These are phyloP conservation scores for Orobanche coerulescens DNA, from an alignment of 257 asterid genomes.

Conservation along the genomic window DNA sequence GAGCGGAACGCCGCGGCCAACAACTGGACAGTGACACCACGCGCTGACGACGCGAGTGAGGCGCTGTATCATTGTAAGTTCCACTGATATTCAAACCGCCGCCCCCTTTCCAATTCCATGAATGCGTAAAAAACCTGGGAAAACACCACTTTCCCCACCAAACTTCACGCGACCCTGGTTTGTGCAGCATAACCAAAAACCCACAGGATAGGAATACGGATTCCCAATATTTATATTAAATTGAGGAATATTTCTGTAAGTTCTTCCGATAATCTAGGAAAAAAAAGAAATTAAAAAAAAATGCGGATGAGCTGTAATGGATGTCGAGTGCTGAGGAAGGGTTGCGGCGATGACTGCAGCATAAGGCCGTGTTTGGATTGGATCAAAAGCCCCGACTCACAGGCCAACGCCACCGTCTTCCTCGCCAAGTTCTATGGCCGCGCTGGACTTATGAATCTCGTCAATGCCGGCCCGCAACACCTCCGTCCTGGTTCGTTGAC, in stretches of 20 bases:
- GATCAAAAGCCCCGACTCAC: conserved; percentile 58
- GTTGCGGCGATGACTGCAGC: conserved; percentile 69
- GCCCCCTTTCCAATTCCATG: conserved; percentile 44
- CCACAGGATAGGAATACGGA: not conserved
- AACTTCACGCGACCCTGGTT: conserved; percentile 42
- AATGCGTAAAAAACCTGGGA: conserved; percentile 41
- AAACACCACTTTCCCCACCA: conserved; percentile 19
- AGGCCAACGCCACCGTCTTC: conserved; percentile 81
- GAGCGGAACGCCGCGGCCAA: not conserved
- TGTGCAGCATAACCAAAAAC: not conserved
- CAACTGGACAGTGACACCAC: conserved; percentile 31
- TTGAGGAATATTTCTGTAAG: not conserved
- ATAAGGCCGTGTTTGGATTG: conserved; percentile 73
- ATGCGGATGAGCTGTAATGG: conserved; percentile 88
- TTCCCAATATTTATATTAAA: no score
- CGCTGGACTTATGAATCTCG: conserved; percentile 74
- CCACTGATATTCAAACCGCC: conserved; percentile 20
- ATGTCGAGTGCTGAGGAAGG: conserved; percentile 75
- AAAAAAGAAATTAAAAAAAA: not conserved
- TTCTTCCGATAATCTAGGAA: not conserved
- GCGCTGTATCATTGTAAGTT: not conserved
- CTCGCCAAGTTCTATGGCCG: conserved; percentile 89
- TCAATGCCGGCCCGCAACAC: conserved; percentile 62
- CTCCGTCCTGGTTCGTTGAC: conserved; percentile 66
- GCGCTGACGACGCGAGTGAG: conserved; percentile 24